phyloP scores from a whole-genome alignment of 2,329 filamentous ascomycete genomes.

The Penicillium italicum region DNA sequence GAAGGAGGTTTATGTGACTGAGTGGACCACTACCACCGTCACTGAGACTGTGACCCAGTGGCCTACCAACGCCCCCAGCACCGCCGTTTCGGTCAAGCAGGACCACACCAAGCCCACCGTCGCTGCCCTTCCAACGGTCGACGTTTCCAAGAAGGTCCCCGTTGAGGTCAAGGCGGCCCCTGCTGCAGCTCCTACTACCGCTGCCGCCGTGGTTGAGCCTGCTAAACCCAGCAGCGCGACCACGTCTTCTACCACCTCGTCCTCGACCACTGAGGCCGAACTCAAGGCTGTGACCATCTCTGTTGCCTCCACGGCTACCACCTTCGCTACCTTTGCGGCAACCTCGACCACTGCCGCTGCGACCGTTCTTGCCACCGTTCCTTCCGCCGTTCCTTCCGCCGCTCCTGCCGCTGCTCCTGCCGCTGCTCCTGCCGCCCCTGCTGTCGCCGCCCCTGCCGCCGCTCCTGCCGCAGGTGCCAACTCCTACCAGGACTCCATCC shows the following conservation, averaged over 20 bases:
- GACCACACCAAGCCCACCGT: conserved; percentile 4
- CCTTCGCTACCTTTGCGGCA: conserved; percentile 24
- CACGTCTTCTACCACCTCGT: not conserved
- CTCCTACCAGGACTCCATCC: conserved; percentile 35
- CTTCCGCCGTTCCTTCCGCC: conserved; percentile 30
- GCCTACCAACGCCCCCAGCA: conserved; percentile 27
- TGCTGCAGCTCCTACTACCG: not conserved
- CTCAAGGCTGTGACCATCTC: conserved; percentile 35
- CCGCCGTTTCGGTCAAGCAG: conserved; percentile 8
- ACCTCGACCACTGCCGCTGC: conserved; percentile 23
- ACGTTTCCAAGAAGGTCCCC: conserved; percentile 16
- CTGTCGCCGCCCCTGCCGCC: conserved; percentile 31
- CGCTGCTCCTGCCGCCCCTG: conserved; percentile 42
- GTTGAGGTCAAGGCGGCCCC: conserved; percentile 7
- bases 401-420: conserved; percentile 39
- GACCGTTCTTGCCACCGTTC: too few relatives aligned
- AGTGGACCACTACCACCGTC: conserved; percentile 36
- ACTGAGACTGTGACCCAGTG: conserved; percentile 33
- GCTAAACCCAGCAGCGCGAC: conserved; percentile 12
- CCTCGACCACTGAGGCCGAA: conserved; percentile 22
- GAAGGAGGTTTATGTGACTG: conserved; percentile 37
- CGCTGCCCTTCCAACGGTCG: conserved; percentile 5
- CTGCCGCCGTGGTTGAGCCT: conserved; percentile 2
- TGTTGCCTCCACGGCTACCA: conserved; percentile 32
- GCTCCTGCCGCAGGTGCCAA: conserved; percentile 36